Evolutionary conservation across 768 basidiomycete genomes (phyloP).

Genomic region (Russula lepida): DNA sequence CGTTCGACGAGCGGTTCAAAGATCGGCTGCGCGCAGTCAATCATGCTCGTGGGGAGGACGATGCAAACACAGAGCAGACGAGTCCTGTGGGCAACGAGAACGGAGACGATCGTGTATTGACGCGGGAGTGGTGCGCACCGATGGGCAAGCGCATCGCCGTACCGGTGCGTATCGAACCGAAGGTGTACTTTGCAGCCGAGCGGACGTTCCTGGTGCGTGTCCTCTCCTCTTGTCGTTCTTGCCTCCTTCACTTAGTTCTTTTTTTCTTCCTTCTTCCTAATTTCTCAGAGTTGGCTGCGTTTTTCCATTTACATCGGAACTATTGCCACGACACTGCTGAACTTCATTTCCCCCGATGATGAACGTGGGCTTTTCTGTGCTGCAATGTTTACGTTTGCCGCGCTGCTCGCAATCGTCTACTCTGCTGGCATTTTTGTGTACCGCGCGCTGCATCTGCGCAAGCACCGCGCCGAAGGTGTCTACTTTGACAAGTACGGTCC

Average conservation of each 20-base stretch:
- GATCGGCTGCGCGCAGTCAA: constrained; percentile 47
- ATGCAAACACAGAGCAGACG: constrained; percentile 22
- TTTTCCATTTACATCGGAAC: constrained; percentile 81
- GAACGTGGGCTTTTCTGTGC: constrained; percentile 78
- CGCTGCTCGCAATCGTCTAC: constrained; percentile 83
- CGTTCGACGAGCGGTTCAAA: constrained; percentile 79
- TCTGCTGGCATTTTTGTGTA: constrained; percentile 74
- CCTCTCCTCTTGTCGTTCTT: background rate
- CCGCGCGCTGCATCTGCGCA: constrained; percentile 60
- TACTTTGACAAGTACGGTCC: constrained; percentile 91
- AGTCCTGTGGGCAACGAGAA: constrained; percentile 9
- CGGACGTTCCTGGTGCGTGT: constrained; percentile 81
- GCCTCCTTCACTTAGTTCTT: background rate
- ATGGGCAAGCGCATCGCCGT: constrained; percentile 85
- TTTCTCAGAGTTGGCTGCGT: constrained; percentile 75
- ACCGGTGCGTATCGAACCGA: constrained; percentile 95
- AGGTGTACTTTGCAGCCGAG: constrained; percentile 95
- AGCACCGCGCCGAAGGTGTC: constrained; percentile 64
- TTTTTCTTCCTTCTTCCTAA: background rate
- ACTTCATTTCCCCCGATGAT: constrained; percentile 71
- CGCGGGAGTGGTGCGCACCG: constrained; percentile 68
- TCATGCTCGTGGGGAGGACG: constrained; percentile 32
- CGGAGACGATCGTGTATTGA: constrained; percentile 47
- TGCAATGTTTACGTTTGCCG: constrained; percentile 80
- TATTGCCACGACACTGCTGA: constrained; percentile 83